These are phyloP conservation scores for Candida albicans DNA, from an alignment of 1,139 yeast genomes.

Conservation along the genomic window DNA sequence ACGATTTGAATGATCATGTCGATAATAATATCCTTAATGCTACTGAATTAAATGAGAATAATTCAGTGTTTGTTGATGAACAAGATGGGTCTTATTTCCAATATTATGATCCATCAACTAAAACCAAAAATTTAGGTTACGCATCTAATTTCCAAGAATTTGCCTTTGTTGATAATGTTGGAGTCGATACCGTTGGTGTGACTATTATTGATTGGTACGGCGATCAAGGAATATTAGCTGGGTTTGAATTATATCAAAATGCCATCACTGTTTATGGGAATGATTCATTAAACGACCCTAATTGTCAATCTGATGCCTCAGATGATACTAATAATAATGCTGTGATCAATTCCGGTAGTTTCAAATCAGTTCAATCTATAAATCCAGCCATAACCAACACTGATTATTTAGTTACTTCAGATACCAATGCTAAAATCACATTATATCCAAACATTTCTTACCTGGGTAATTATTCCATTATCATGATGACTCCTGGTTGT, in stretches of 20 bases:
- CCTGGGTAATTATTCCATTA: constrained; percentile 73
- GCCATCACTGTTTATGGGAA: constrained; percentile 69
- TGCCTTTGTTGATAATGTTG: constrained; percentile 69
- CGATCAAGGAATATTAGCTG: constrained; percentile 62
- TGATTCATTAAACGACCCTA: constrained; percentile 66
- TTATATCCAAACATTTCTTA: constrained; percentile 71
- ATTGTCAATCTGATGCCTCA: constrained; percentile 41
- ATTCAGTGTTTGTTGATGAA: constrained; percentile 29
- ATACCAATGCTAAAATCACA: constrained; percentile 47
- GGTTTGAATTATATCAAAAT: constrained; percentile 71
- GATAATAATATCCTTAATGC: constrained; percentile 21
- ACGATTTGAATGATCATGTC: constrained; percentile 28
- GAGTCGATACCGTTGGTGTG: constrained; percentile 63
- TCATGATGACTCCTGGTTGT: constrained; percentile 89
- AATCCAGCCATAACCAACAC: constrained; percentile 20
- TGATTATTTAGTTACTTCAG: constrained; percentile 33
- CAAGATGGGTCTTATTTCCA: constrained; percentile 37
- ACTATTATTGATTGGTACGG: constrained; percentile 74
- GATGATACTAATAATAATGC: constrained; percentile 35
- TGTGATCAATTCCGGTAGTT: constrained; percentile 32
- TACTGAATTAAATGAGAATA: constrained; percentile 24
- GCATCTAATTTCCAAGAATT: constrained; percentile 70
- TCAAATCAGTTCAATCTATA: constrained; percentile 29
- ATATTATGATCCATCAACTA: constrained; percentile 41
- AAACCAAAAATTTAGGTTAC: constrained; percentile 48